phyloP scores from a whole-genome alignment of 768 basidiomycete genomes.

The Multifurca ochricompacta region DNA sequence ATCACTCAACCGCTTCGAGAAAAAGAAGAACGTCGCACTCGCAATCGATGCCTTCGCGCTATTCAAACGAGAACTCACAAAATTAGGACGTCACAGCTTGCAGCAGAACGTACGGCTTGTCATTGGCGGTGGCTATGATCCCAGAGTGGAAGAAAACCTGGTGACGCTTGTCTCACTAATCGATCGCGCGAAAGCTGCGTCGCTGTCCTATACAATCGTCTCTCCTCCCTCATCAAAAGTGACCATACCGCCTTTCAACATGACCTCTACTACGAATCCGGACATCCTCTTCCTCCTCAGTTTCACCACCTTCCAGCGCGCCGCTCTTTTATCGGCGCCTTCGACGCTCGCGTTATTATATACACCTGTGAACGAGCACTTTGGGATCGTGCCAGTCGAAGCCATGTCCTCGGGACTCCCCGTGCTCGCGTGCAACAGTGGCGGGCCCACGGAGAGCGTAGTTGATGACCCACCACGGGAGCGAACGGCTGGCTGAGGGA shows the following conservation, averaged over 20 bases:
- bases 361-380: conserved; percentile 93
- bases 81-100: conserved; percentile 9
- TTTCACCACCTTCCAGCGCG: conserved; percentile 78
- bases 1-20: conserved; percentile 91
- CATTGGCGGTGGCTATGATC: conserved; percentile 89
- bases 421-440: conserved; percentile 78
- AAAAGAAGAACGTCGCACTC: conserved; percentile 84
- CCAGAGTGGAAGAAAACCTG: conserved; percentile 78
- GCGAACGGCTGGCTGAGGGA: conserved; percentile 74
- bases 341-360: conserved; percentile 76
- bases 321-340: conserved; percentile 61
- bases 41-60: conserved; percentile 73
- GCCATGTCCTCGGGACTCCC: conserved; percentile 90
- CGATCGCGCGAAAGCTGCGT: conserved; percentile 43
- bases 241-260: conserved; percentile 36
- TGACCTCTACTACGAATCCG: conserved; percentile 34
- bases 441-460: conserved; percentile 88
- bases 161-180: conserved; percentile 57
- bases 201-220: conserved; percentile 52
- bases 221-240: conserved; percentile 37
- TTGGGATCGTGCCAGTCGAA: conserved; percentile 94
- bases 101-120: conserved; percentile 54
- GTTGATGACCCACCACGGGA: conserved; percentile 33
- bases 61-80: conserved; percentile 31
- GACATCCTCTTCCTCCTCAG: conserved; percentile 87